Evolutionary conservation across 2,329 filamentous ascomycete genomes (phyloP).

Genomic region (Fusarium sp.): DNA sequence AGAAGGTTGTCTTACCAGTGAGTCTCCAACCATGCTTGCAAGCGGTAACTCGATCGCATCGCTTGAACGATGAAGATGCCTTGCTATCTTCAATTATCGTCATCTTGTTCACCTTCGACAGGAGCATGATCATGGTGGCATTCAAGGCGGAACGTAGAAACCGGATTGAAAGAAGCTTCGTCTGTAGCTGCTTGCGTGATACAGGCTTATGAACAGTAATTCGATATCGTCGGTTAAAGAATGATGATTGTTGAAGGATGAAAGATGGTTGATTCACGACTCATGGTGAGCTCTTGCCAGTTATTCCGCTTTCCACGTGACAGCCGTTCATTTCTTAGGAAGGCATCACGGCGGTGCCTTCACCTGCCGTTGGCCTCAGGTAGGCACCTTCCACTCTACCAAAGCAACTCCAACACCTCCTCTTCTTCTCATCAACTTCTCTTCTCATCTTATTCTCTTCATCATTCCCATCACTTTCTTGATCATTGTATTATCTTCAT

Average conservation of each 20-base stretch:
- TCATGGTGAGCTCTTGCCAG: not conserved
- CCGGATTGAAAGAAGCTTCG: not conserved
- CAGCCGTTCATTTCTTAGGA: not conserved
- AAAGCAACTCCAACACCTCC: not conserved
- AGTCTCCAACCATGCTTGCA: rapidly evolving
- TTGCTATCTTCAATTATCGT: too few species aligned
- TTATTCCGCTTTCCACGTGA: not conserved
- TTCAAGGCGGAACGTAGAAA: not conserved
- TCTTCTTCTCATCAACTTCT: not conserved
- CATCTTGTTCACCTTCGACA: not conserved
- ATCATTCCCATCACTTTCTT: not conserved
- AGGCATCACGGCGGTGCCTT: constrained; percentile 1
- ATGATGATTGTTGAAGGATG: not conserved
- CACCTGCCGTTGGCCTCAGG: not conserved
- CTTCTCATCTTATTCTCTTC: constrained; percentile 5
- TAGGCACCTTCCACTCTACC: not conserved
- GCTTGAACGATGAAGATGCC: not conserved
- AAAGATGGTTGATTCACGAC: too few species aligned
- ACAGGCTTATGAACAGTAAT: rapidly evolving
- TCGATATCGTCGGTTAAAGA: not conserved
- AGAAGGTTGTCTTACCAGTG: rapidly evolving
- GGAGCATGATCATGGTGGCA: not conserved
- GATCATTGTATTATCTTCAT: not conserved
- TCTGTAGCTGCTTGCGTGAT: not conserved
- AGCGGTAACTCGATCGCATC: not conserved